Conservation (phyloP, 352 stramenopile species). For the Phytophthora brassicae region DNA sequence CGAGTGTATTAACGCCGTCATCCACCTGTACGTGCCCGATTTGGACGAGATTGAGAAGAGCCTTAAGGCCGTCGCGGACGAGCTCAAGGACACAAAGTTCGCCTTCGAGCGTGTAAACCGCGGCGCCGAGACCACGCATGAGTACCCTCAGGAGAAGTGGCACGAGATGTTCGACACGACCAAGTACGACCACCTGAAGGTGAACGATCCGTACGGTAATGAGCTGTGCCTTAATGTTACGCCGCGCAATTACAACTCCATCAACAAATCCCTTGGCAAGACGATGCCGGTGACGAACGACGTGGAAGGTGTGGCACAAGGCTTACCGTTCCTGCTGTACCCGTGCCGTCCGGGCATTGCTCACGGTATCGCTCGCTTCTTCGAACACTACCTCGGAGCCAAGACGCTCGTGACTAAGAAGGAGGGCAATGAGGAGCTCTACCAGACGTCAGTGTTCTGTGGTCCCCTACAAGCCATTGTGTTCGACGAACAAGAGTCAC, state of each 20-base stretch:
- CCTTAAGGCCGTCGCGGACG: slow-evolving; percentile 39
- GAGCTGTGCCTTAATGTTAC: slow-evolving; percentile 56
- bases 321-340: slow-evolving; percentile 63
- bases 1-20: slow-evolving; percentile 58
- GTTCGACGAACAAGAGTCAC: slow-evolving; percentile 60
- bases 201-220: slow-evolving; percentile 66
- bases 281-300: slow-evolving; percentile 49
- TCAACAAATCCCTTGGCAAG: slow-evolving; percentile 57
- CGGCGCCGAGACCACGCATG: slow-evolving; percentile 43
- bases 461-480: slow-evolving; percentile 62
- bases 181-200: slow-evolving; percentile 63
- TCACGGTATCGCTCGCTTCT: slow-evolving; percentile 65
- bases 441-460: slow-evolving; percentile 49
- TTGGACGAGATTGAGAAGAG: slow-evolving; percentile 60
- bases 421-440: slow-evolving; percentile 35
- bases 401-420: slow-evolving; percentile 55
- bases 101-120: slow-evolving; percentile 56
- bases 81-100: slow-evolving; percentile 59
- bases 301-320: slow-evolving; percentile 47
- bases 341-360: slow-evolving; percentile 56
- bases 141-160: slow-evolving; percentile 59
- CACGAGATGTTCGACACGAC: slow-evolving; percentile 49
- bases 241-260: slow-evolving; percentile 58
- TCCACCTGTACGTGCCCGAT: slow-evolving; percentile 64
- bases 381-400: slow-evolving; percentile 64